Percentiles rank a stretch among this genome's conserved stretches.
Conservation (phyloP, 73 alveolate species). For the Symbiodinium natans region DNA sequence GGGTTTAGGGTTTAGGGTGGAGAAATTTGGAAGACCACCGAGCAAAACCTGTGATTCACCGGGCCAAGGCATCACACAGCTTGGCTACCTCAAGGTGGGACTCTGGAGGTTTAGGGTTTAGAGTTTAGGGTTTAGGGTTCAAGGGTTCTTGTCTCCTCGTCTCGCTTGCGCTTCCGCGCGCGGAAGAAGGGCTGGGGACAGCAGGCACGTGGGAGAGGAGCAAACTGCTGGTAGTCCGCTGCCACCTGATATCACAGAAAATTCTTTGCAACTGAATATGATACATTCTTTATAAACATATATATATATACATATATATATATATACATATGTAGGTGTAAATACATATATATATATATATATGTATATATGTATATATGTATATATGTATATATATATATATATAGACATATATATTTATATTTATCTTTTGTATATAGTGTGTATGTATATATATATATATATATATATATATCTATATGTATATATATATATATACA, state of each 20-base stretch:
- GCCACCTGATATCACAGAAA: neutral
- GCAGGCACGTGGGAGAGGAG: conserved; percentile 35
- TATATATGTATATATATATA: too few species aligned
- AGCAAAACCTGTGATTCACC: neutral
- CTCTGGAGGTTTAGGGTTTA: neutral
- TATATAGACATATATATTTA: too few species aligned
- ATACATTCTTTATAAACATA: neutral
- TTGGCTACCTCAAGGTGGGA: neutral
- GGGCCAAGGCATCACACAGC: neutral
- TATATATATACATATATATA: neutral
- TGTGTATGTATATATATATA: too few species aligned
- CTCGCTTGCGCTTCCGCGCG: conserved; percentile 41
- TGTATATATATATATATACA: too few species aligned
- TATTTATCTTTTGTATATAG: too few species aligned
- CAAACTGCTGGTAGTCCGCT: conserved; percentile 20
- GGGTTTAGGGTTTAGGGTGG: neutral
- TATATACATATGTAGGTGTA: neutral
- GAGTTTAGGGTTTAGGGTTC: neutral
- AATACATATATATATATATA: too few species aligned
- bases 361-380: too few species aligned
- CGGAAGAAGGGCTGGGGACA: conserved; percentile 63
- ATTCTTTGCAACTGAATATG: too few species aligned
- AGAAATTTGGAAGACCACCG: neutral
- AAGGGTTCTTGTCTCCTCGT: neutral
- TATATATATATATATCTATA: too few species aligned